Evolutionary conservation across 1,284 basidiomycete genomes (phyloP).

Genomic region (Ceratobasidium sp.): DNA sequence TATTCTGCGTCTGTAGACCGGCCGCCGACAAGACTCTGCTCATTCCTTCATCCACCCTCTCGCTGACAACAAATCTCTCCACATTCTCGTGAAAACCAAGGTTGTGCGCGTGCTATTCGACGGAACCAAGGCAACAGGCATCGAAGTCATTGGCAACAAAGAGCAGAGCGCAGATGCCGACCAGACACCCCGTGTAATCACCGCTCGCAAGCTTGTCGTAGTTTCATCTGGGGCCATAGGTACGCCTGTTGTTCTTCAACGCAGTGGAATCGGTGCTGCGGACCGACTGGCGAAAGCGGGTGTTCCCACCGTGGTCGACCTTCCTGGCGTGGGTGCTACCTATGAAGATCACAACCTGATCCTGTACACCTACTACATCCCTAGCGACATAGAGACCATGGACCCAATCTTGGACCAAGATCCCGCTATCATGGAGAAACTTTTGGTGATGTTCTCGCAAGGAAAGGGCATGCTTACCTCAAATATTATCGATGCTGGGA

Average conservation of each 20-base stretch:
- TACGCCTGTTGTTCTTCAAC: conserved; percentile 65
- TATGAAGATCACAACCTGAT: conserved; percentile 59
- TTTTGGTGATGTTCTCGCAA: not conserved
- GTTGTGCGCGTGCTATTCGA: conserved; percentile 37
- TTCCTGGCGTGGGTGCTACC: conserved; percentile 68
- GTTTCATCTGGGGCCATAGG: conserved; percentile 50
- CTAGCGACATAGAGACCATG: conserved; percentile 17
- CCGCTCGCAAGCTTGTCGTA: conserved; percentile 40
- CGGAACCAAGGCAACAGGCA: conserved; percentile 38
- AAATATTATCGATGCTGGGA: conserved; percentile 30
- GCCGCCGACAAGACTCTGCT: conserved; percentile 37
- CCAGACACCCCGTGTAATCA: conserved; percentile 30
- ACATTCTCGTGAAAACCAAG: conserved; percentile 32
- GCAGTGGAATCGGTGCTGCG: conserved; percentile 63
- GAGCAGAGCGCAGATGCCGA: conserved; percentile 12
- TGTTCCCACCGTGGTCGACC: conserved; percentile 60
- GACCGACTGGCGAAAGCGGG: conserved; percentile 58
- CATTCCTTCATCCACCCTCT: conserved; percentile 34
- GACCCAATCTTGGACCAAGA: conserved; percentile 39
- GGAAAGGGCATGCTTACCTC: conserved; percentile 32
- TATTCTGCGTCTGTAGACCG: conserved; percentile 6
- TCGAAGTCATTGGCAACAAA: conserved; percentile 38
- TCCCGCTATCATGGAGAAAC: conserved; percentile 16
- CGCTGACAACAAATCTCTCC: conserved; percentile 36
- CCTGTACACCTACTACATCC: conserved; percentile 13